Evolutionary conservation across 2,329 filamentous ascomycete species (phyloP), one percentile per base, ranked within the genome.

Genomic region (Paecilomyces formosus): DNA sequence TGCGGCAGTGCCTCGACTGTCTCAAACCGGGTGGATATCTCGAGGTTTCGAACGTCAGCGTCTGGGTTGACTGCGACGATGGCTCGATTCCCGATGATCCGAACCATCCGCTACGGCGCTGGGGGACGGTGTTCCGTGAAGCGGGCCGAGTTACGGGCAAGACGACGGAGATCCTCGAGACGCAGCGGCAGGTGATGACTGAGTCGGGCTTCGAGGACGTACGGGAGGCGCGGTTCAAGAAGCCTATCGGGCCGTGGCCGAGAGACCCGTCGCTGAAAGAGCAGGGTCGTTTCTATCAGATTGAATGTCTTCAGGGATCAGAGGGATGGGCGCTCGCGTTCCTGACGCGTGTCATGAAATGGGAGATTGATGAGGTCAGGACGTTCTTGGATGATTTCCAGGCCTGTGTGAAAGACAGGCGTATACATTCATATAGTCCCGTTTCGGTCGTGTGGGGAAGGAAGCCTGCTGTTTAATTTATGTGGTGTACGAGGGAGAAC

Each of bases 1-100:
- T 69, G 55, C 55, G 64, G 57, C 35, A 45, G 69, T 74, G 59
- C 70, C 69, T 3, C 69, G 63, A 55, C 57, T 58, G 8, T 18
- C 35, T 45, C 8, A 45, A 45, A 18, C 35, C 35, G n/a, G 35
- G 35, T 8, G 35, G 35, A 6, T 45, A 45, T 18, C 35, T 45
- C 15, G 35, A 45, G 8, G 15, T 45, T 6, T 45, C 35, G 13
- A 45, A 45, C 15, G 35, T 45, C 35, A 45, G 35, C 15, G 35
- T 45, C 35, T 45, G 35, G 35, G 35, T 45, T 8, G 13, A 45
- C 8, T 45, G 35, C 13, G 35, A 45, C 35, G 35, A 45, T 45
- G 35, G 15, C 35, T 45, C 35, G 35, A 45, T 45, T 8, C 35
- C 35, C 13, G 7, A 45, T 45, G 35, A 45, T 45, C 35, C 35